Base-by-base conservation (phyloP, 805 yeast species). In the Candida sphagnicola region DNA sequence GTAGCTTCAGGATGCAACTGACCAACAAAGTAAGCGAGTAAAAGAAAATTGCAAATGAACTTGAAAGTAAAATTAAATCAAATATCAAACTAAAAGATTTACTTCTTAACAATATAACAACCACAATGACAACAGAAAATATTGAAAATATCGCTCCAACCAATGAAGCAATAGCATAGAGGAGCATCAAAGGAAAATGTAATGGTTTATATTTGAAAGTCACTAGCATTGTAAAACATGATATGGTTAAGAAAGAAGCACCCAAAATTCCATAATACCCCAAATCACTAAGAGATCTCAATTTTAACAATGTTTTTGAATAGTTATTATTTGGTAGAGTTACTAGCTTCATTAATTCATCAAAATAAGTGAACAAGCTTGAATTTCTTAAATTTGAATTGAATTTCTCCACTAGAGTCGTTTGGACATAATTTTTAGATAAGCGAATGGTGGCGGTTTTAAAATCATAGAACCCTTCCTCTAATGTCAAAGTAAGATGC, bases 381-480 rank as follows among this genome's bases (percentile, higher is more conserved):
- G 24, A 21, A 21, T 21, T 6, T 6, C 8, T 6, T 21, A 21
- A 21, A 21, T 21, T 21, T 6, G 24, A 21, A 21, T 21, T 21
- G 10, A 21, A 21, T 6, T 21, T 21, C 10, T 21, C 24, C 6
- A 21, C 10, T 21, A 21, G 10, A 21, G 24, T 21, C 8, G 24
- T 21, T 21, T 21, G 24, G 10, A 21, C 10, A 10, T 6, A 21
- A 21, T 21, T 21, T 10, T 21, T 21, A 6, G 24, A 10, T 5
- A 21, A 19, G 12, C 18, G 25, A 8, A 31, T 18, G 21, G 33
- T 14, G 6, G 25, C n/a, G 2, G 40, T 14, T 13, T 28, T 13
- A 38, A 41, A 45, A 28, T 43, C 37, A 39, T 29, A 43, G 11
- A 38, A 35, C 2, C 46, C 49, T 30, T 47, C 53, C 16, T n/a